Conservation (phyloP, 495 filamentous ascomycete species). For the Hyaloscypha bicolor region DNA sequence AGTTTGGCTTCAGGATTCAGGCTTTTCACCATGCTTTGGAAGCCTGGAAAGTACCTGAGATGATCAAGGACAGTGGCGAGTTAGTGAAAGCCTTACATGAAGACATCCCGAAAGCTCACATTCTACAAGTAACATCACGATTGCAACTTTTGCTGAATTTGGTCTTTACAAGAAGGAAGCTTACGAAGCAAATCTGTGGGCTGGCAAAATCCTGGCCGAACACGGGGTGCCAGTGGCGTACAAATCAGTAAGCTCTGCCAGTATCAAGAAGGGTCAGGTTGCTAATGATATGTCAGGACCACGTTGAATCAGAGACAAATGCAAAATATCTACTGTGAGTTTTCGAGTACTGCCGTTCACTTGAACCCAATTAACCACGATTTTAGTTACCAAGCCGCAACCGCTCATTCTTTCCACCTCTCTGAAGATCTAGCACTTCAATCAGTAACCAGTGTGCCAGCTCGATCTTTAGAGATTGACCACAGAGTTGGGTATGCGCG, state of each 20-base stretch:
- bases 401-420: conserved; percentile 60
- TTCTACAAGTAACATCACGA: conserved; percentile 43
- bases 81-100: conserved; percentile 27
- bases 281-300: conserved; percentile 34
- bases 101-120: background rate
- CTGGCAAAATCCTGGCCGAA: conserved; percentile 61
- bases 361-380: conserved; percentile 32
- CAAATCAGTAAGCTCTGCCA: conserved; percentile 36
- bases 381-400: conserved; percentile 61
- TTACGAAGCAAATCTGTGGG: conserved; percentile 59
- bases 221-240: conserved; percentile 56
- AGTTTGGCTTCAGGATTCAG: conserved; percentile 62
- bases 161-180: conserved; percentile 68
- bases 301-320: conserved; percentile 38
- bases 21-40: conserved; percentile 69
- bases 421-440: conserved; percentile 62
- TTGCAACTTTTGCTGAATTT: conserved; percentile 60
- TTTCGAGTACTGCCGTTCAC: conserved; percentile 5
- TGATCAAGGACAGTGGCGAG: conserved; percentile 47
- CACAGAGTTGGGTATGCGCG: conserved; percentile 63
- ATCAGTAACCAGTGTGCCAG: conserved; percentile 61
- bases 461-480: conserved; percentile 58
- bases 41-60: conserved; percentile 61
- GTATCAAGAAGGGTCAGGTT: background rate
- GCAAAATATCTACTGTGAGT: conserved; percentile 47